Base-by-base conservation (phyloP, 2,329 filamentous ascomycete genomes). In the Aspergillus novofumigatus region DNA sequence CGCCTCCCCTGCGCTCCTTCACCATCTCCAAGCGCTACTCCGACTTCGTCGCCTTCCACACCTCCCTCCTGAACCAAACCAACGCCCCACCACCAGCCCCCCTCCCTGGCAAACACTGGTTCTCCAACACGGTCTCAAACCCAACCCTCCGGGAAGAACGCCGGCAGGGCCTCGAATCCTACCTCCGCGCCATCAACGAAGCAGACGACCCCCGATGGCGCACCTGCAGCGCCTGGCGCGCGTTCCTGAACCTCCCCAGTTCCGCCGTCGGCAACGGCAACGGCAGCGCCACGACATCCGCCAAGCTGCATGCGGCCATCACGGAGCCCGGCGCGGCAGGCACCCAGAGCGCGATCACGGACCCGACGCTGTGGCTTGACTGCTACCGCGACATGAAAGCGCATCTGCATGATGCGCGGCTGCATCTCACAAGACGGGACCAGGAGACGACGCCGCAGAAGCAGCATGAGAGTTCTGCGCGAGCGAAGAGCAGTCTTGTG, bases 21-120 rank as follows among this genome's bases (percentile, higher is more conserved):
- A 83, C 78, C 47, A 72, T 86, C 55, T 78, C 77, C 49, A 87
- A 87, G 69, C 84, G 85, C 62, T 88, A 87, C 75, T 85, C 83
- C 52, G 85, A 87, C 71, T 88, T 88, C 71, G 69, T 76, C 47
- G 66, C 77, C 54, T 81, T 88, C 55, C 79, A 88, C 70, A 69
- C 70, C 3, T 71, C 77, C 2, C 75, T 87, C 6, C 73, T 74
- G 35, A 75, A 77, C 23, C 78, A 84, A 62, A 78, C 80, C 6
- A 79, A 78, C 61, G 60, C 72, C 10, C 63, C 81, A 8, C 84
- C 85, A 2, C 84, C 85, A 0, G 73, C 73, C 0, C 62, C 82
- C 0, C 75, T 87, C 0, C 85, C 85, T 1, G 68, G 76, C 0
- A 88, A 88, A 67, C 82, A 81, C 10, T 87, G 84, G 84, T 80